Base-by-base conservation (phyloP, 2,329 filamentous ascomycete species). In the Xylaria sp. region DNA sequence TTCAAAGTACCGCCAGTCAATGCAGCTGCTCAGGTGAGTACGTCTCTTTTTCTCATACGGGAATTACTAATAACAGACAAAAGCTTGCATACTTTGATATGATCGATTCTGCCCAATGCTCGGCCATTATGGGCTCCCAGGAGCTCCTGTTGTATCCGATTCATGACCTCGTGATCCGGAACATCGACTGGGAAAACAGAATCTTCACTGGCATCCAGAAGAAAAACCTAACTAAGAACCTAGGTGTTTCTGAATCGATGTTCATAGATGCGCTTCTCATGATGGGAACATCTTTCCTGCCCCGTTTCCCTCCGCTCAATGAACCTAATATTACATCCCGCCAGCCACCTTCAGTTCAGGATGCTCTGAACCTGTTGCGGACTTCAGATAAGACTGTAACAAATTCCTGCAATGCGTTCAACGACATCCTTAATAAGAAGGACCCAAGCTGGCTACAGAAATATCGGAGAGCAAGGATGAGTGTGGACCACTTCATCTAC, bases 1-100 rank as follows among this genome's bases (percentile, higher is more conserved):
- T 96, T 92, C 70, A 79, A 91, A 52, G 89, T 95, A 50, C 88
- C 93, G 10, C 93, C 93, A 1, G 96, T 91, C 78, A 92, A 89
- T 73, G 91, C 92, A 44, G 88, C 89, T 68, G 90, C 91, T 60
- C 91, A 96, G 84, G 90, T 93, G 75, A 71, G 79, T 73, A 54
- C 52, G 30, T 23, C 13, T 19, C 52, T 30, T 39, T 48, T 23
- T 53, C 34, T 10, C 16, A 56, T 47, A 49, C 56, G 37, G 52
- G 39, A 55, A 61, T 59, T 71, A 69, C 59, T 64, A 34, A 30
- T 30, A 30, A 47, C 60, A 71, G 68, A 63, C 48, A 42, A 51
- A 67, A 92, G 87, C 83, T 96, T 63, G 89, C 90, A 51, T 91
- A 93, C 70, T 85, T 96, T 59, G 85, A 90, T 63, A 83, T 85